Evolutionary conservation across 805 yeast species (phyloP).

Genomic region (Candida namnaoensis): DNA sequence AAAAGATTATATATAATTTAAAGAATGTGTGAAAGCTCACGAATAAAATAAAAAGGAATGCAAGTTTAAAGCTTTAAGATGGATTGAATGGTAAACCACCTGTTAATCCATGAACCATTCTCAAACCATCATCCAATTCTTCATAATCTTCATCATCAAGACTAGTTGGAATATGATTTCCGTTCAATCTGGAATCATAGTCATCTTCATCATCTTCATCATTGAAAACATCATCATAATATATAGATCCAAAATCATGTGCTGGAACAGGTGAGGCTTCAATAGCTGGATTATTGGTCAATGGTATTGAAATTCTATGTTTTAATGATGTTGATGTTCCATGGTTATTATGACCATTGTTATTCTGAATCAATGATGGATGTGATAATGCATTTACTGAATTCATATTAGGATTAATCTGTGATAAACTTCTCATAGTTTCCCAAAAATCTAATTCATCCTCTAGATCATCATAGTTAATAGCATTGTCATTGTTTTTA

Average conservation of each 20-base stretch:
- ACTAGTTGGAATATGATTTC: too few species aligned
- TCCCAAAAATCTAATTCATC: slow-evolving; percentile 71
- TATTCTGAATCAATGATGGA: too few species aligned
- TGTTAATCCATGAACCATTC: slow-evolving; percentile 7
- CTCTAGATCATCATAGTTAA: slow-evolving; percentile 37
- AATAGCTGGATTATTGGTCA: not conserved
- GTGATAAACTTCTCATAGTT: slow-evolving; percentile 49
- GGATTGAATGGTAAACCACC: slow-evolving; percentile 16
- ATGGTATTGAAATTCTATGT: not conserved
- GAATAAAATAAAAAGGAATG: too few species aligned
- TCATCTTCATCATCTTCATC: slow-evolving; percentile 4
- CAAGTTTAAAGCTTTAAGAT: slow-evolving; percentile 7
- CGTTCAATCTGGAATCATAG: too few species aligned
- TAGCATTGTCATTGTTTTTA: slow-evolving; percentile 7
- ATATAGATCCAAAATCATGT: not conserved
- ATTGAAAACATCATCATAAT: slow-evolving; percentile 7
- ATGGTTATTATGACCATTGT: too few species aligned
- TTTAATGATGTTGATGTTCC: too few species aligned
- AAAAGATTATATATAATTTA: too few species aligned
- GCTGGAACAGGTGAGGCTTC: not conserved
- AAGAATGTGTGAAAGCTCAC: too few species aligned
- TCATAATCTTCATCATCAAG: slow-evolving; percentile 3
- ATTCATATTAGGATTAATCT: too few species aligned
- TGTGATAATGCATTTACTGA: too few species aligned
- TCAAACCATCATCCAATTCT: slow-evolving; percentile 14